phyloP scores from a whole-genome alignment of 1,139 yeast genomes.

The Eremothecium cymbalariae region DNA sequence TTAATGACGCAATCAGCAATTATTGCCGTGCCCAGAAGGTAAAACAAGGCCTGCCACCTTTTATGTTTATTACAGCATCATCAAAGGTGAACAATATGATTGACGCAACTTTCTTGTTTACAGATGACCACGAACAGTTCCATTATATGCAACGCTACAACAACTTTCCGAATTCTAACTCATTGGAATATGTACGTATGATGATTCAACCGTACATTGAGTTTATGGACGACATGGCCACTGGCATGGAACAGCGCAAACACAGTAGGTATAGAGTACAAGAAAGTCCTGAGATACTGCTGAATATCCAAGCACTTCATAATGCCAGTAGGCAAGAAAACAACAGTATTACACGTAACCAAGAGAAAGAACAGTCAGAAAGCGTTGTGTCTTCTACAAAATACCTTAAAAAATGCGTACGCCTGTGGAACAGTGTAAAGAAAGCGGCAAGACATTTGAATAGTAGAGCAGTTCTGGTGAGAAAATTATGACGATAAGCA shows the following conservation, averaged over 20 bases:
- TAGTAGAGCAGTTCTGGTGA: no score
- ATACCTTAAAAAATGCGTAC: neutral
- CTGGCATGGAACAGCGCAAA: conserved; percentile 1
- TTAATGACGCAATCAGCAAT: conserved; percentile 1
- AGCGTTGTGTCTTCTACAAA: conserved; percentile 1
- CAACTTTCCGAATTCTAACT: conserved; percentile 4
- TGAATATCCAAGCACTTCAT: neutral
- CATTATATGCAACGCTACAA: conserved; percentile 6
- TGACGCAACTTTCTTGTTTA: conserved; percentile 1
- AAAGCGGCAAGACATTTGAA: neutral
- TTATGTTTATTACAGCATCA: conserved; percentile 1
- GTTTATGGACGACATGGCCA: conserved; percentile 4
- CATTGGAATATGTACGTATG: conserved; percentile 1
- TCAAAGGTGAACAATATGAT: neutral
- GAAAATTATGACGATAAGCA: no score
- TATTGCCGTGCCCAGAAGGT: conserved; percentile 3
- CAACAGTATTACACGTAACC: neutral
- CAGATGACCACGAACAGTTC: conserved; percentile 4
- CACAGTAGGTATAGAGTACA: neutral
- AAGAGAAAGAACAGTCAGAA: neutral
- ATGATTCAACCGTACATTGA: conserved; percentile 5
- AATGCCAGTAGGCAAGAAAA: neutral
- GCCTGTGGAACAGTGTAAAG: neutral
- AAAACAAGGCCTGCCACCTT: conserved; percentile 3
- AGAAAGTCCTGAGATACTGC: no score